Base-by-base conservation (phyloP, 2,329 filamentous ascomycete species). In the Xylariaceae sp. region DNA sequence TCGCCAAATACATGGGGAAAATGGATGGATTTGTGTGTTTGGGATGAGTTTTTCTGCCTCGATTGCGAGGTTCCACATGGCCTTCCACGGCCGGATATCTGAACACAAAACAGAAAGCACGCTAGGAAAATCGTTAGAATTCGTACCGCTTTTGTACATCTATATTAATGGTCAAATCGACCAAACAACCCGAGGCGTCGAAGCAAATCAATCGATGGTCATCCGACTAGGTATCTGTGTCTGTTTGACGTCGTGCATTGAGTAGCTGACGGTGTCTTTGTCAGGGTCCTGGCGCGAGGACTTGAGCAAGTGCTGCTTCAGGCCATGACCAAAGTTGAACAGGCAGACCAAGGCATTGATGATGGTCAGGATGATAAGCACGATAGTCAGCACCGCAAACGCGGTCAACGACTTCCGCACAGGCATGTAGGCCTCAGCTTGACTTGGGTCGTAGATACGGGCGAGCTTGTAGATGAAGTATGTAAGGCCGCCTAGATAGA, bases 401-500 rank as follows among this genome's bases (percentile, higher is more conserved):
- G 88, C 87, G 4, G 90, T 96, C 57, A 98, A 72, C 12, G 85
- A 90, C 57, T 84, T 85, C 46, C 83, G 78, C 26, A 92, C 90
- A 4, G 90, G 83, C 36, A 72, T 60, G 67, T 97, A 98, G 49
- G 78, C 71, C 1, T 60, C 38, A 36, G 59, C 61, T 51, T 78
- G 76, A 30, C 61, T 61, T 9, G 76, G 68, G 52, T 84, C 79
- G 65, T 94, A 98, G 79, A 98, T 98, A 60, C 92, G 86, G 43
- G 92, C 84, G 38, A 98, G 79, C 73, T 98, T 98, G 78, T 96
- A 98, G 59, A 95, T 76, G 71, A 98, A 98, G 69, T 97, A 98
- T 41, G 82, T 87, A 50, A 97, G 76, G 27, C 82, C 90, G 47
- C 84, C 88, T 50, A 95, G 81, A 66, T 94, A 96, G 41, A 96